Conservation (phyloP, 306 rosid species). For the Argentina anserina region DNA sequence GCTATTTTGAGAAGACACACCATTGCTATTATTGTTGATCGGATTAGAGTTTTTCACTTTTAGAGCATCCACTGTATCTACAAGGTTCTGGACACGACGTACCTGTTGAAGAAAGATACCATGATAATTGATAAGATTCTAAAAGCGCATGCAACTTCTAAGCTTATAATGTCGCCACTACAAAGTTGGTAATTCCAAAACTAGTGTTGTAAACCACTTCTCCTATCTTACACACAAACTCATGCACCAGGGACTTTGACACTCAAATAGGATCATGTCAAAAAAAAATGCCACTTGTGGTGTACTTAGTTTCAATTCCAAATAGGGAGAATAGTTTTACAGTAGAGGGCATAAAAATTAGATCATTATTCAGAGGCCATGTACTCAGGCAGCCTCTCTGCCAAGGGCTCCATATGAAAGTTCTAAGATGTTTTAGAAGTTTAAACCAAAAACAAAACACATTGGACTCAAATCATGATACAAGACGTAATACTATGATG, state of each 20-base stretch:
- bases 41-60: conserved; percentile 60
- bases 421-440: too few species aligned
- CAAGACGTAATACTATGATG: neutral
- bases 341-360: neutral
- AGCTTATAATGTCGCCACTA: neutral
- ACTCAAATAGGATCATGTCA: neutral
- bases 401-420: neutral
- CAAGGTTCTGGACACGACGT: conserved; percentile 64
- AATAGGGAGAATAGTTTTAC: too few species aligned
- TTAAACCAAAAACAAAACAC: too few species aligned
- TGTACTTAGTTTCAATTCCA: too few species aligned
- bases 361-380: neutral
- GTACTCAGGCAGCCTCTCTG: neutral
- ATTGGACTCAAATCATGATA: neutral
- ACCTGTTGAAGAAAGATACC: conserved; percentile 45
- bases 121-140: too few species aligned
- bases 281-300: neutral
- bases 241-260: neutral
- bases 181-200: neutral
- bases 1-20: conserved; percentile 20
- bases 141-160: neutral
- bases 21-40: conserved; percentile 33
- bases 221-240: neutral
- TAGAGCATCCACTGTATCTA: conserved; percentile 59
- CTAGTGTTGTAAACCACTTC: neutral